These are phyloP conservation scores for Madurella mycetomatis DNA, from an alignment of 2,329 filamentous ascomycete genomes.

Conservation along the genomic window DNA sequence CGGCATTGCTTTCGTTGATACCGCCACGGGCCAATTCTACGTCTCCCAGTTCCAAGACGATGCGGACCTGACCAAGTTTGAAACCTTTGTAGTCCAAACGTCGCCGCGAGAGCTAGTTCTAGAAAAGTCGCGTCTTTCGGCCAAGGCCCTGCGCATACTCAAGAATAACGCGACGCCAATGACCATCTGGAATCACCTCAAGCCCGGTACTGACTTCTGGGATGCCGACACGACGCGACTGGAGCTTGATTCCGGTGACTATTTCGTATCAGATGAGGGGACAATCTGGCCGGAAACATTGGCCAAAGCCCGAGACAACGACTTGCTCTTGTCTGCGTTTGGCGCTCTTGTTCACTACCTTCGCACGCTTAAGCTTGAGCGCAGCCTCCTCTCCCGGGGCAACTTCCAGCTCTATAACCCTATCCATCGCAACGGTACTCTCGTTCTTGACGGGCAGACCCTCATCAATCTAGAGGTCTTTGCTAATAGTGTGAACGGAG, in stretches of 20 bases:
- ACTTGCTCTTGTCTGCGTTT: constrained; percentile 82
- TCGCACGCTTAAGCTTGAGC: constrained; percentile 79
- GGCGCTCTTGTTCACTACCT: constrained; percentile 87
- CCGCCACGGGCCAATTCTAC: constrained; percentile 91
- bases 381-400: constrained; percentile 80
- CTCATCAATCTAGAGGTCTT: constrained; percentile 98
- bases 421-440: constrained; percentile 81
- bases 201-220: constrained; percentile 86
- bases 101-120: constrained; percentile 82
- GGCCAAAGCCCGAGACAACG: constrained; percentile 67
- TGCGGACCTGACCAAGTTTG: constrained; percentile 89
- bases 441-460: constrained; percentile 92
- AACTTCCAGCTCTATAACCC: constrained; percentile 92
- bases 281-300: constrained; percentile 73
- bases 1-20: constrained; percentile 90
- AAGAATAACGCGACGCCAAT: constrained; percentile 94
- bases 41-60: constrained; percentile 91
- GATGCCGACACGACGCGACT: constrained; percentile 74
- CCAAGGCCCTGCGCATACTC: constrained; percentile 85
- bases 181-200: constrained; percentile 93
- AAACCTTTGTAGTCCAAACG: constrained; percentile 92
- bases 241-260: constrained; percentile 73
- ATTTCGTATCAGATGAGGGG: constrained; percentile 64
- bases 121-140: constrained; percentile 80
- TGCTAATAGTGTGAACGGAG: constrained; percentile 84